Evolutionary conservation across 2,329 filamentous ascomycete species (phyloP).

Genomic region (Paraconiothyrium brasiliense): DNA sequence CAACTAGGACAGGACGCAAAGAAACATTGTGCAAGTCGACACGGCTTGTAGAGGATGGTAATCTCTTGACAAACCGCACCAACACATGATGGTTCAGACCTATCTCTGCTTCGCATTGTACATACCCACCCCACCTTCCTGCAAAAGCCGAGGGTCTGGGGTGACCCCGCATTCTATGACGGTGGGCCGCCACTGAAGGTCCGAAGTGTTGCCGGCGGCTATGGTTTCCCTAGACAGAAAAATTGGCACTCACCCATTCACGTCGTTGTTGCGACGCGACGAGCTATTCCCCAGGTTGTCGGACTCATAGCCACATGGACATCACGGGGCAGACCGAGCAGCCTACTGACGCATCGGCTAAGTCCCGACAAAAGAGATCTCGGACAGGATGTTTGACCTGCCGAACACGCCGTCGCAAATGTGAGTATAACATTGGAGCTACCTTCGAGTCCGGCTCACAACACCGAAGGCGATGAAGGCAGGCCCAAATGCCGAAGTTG

Average conservation of each 20-base stretch:
- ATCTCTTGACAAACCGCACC: background rate
- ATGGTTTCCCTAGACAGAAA: constrained; percentile 28
- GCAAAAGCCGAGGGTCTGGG: constrained; percentile 17
- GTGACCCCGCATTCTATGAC: constrained; percentile 18
- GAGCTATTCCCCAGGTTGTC: background rate
- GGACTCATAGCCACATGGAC: constrained; percentile 21
- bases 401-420: constrained; percentile 60
- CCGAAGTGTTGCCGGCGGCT: constrained; percentile 23
- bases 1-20: constrained; percentile 11
- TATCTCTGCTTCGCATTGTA: background rate
- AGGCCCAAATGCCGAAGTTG: constrained; percentile 63
- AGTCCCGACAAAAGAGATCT: constrained; percentile 27
- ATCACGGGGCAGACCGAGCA: constrained; percentile 17
- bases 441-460: constrained; percentile 26
- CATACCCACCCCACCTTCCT: background rate
- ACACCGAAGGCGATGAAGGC: constrained; percentile 59
- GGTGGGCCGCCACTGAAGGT: no score
- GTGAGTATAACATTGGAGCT: constrained; percentile 31
- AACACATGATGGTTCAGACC: background rate
- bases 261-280: background rate
- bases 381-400: constrained; percentile 61
- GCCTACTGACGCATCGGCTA: constrained; percentile 17
- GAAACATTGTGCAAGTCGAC: background rate
- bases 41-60: background rate
- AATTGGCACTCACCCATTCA: constrained; percentile 2